Percentiles rank a stretch among this genome's conserved stretches.
These are phyloP conservation scores for Claviceps capensis DNA, from an alignment of 2,329 filamentous ascomycete species.

Conservation along the genomic window DNA sequence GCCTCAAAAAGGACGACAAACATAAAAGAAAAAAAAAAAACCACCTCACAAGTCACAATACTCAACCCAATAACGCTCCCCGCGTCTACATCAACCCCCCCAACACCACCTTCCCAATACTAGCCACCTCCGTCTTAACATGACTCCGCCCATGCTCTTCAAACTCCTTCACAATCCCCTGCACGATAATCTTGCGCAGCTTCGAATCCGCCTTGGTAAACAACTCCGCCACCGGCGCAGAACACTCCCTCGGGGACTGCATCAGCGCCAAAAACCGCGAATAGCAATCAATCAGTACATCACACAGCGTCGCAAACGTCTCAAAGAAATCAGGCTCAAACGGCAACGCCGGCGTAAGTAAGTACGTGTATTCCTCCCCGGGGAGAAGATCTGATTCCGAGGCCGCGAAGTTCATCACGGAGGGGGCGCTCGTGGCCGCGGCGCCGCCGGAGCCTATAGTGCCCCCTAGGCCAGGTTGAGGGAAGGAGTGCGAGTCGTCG, in stretches of 20 bases:
- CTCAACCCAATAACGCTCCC: background rate
- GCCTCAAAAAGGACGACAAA: background rate
- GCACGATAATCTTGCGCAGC: constrained; percentile 78
- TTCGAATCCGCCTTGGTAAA: constrained; percentile 82
- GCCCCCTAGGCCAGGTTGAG: constrained; percentile 7
- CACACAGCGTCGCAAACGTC: constrained; percentile 89
- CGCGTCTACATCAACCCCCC: constrained; percentile 63
- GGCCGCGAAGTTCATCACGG: constrained; percentile 43
- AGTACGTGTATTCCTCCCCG: constrained; percentile 75
- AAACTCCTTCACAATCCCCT: constrained; percentile 80
- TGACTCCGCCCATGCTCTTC: constrained; percentile 71
- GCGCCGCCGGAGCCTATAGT: constrained; percentile 10
- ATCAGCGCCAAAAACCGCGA: constrained; percentile 63
- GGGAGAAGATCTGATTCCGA: constrained; percentile 55
- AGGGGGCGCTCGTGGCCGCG: constrained; percentile 19
- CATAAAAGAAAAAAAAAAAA: background rate
- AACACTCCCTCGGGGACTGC: constrained; percentile 60
- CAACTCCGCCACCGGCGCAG: constrained; percentile 58
- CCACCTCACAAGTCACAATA: background rate
- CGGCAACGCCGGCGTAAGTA: constrained; percentile 82
- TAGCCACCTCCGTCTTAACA: constrained; percentile 68
- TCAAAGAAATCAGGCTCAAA: constrained; percentile 97
- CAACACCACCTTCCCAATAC: constrained; percentile 77
- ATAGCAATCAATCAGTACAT: constrained; percentile 89
- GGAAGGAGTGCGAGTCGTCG: constrained; percentile 17